Evolutionary conservation across 768 basidiomycete species (phyloP).

Genomic region (Tylopilus plumbeoviolaceoides): DNA sequence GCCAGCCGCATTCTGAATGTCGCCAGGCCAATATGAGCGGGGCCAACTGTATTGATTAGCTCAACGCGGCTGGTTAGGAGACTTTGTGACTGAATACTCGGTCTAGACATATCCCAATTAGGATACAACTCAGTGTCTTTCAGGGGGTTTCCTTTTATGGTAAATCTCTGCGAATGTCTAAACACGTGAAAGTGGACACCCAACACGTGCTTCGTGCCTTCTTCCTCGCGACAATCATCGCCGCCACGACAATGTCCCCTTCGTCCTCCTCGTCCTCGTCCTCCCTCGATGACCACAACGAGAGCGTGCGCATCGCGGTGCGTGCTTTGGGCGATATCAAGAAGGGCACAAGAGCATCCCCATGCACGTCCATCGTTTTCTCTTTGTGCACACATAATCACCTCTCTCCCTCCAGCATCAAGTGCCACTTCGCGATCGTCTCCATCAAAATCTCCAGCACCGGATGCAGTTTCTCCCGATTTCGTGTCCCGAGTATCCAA

Average conservation of each 20-base stretch:
- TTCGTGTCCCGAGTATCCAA: conserved; percentile 59
- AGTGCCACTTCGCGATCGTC: conserved; percentile 12
- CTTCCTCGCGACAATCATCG: not conserved
- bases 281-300: conserved; percentile 54
- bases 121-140: not conserved
- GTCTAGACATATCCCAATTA: not conserved
- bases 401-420: conserved; percentile 9
- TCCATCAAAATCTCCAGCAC: conserved; percentile 8
- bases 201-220: not conserved
- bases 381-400: not conserved
- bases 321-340: conserved; percentile 77
- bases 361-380: conserved; percentile 11
- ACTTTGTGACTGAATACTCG: not conserved
- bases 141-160: conserved; percentile 4
- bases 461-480: conserved; percentile 19
- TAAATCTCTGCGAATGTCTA: not conserved
- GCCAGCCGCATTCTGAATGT: conserved; percentile 17
- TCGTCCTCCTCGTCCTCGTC: conserved; percentile 12
- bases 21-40: not conserved
- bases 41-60: conserved; percentile 14
- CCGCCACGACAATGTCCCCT: conserved; percentile 11
- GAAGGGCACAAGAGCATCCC: conserved; percentile 33
- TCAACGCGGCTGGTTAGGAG: conserved; percentile 8
- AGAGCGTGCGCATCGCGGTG: conserved; percentile 76
- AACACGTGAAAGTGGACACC: conserved; percentile 27